phyloP scores from a whole-genome alignment of 176 grass and related monocot genomes.

The Oryza meridionalis region DNA sequence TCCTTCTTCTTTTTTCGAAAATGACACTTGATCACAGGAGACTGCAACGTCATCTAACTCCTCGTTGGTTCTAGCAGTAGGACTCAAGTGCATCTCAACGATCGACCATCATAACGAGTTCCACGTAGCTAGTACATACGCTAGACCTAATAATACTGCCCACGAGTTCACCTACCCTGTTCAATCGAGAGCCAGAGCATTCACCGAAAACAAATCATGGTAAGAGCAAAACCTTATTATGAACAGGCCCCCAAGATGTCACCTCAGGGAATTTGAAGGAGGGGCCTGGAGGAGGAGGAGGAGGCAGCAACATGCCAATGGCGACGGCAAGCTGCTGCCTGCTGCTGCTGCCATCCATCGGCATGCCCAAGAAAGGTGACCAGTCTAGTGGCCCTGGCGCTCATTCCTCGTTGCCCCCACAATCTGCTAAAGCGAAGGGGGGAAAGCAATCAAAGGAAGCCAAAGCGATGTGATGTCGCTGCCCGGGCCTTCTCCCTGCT shows the following conservation, averaged over 20 bases:
- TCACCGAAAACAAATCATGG: slow-evolving; percentile 21
- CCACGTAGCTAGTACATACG: slow-evolving; percentile 32
- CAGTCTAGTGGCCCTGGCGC: slow-evolving; percentile 36
- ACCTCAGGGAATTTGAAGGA: slow-evolving; percentile 31
- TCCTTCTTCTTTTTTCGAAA: no score
- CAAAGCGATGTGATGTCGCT: slow-evolving; percentile 47
- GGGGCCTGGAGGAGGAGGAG: slow-evolving; percentile 18
- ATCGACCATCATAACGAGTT: not conserved
- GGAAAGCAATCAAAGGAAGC: slow-evolving; percentile 58
- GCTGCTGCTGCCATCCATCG: slow-evolving; percentile 15
- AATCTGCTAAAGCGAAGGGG: slow-evolving; percentile 46
- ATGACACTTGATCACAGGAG: no score
- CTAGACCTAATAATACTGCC: slow-evolving; percentile 17
- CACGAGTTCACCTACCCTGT: not conserved
- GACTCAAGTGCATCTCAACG: not conserved
- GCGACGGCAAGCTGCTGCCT: not conserved
- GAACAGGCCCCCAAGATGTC: slow-evolving; percentile 25
- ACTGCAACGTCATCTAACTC: not conserved
- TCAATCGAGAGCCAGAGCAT: not conserved
- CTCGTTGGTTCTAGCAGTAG: not conserved
- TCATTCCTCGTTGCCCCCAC: slow-evolving; percentile 55
- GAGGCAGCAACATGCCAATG: not conserved
- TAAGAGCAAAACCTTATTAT: slow-evolving; percentile 22
- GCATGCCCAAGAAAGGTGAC: slow-evolving; percentile 56
- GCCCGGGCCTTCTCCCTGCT: slow-evolving; percentile 6